These are phyloP conservation scores for Mortierella sp. DNA, from an alignment of 371 early-diverging fungal species.

Conservation along the genomic window DNA sequence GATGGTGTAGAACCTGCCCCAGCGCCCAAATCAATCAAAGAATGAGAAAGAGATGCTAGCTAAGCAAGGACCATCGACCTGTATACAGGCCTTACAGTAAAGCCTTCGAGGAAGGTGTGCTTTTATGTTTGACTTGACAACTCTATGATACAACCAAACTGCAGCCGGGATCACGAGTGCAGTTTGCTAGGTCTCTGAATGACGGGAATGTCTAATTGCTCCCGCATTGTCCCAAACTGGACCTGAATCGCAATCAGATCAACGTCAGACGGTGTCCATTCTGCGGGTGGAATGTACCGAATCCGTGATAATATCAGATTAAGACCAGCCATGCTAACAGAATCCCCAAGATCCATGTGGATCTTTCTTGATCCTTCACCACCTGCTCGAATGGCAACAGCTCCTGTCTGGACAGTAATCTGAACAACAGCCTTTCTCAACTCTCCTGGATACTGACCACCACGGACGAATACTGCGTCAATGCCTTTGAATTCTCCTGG, in stretches of 20 bases:
- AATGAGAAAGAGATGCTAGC: constrained; percentile 4
- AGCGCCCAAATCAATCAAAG: constrained; percentile 20
- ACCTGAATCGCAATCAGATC: constrained; percentile 14
- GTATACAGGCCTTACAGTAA: too few species aligned
- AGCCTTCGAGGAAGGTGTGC: too few species aligned
- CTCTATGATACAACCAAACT: too few species aligned
- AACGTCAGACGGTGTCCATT: not conserved
- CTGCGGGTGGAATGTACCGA: constrained; percentile 32
- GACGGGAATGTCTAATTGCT: too few species aligned
- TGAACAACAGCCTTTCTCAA: constrained; percentile 27
- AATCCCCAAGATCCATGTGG: constrained; percentile 42
- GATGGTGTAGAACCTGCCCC: constrained; percentile 30
- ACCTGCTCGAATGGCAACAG: constrained; percentile 15
- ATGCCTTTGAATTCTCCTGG: constrained; percentile 67
- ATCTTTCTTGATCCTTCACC: constrained; percentile 24
- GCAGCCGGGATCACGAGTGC: too few species aligned
- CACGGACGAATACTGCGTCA: constrained; percentile 65
- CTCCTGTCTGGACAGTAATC: constrained; percentile 25
- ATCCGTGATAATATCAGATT: constrained; percentile 42
- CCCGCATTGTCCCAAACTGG: too few species aligned
- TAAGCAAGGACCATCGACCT: too few species aligned
- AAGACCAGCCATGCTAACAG: constrained; percentile 41
- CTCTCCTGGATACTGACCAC: constrained; percentile 10
- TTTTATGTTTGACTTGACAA: too few species aligned
- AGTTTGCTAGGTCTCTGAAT: too few species aligned